Evolutionary conservation across 768 basidiomycete genomes (phyloP).

Genomic region (Boletellus emodensis): DNA sequence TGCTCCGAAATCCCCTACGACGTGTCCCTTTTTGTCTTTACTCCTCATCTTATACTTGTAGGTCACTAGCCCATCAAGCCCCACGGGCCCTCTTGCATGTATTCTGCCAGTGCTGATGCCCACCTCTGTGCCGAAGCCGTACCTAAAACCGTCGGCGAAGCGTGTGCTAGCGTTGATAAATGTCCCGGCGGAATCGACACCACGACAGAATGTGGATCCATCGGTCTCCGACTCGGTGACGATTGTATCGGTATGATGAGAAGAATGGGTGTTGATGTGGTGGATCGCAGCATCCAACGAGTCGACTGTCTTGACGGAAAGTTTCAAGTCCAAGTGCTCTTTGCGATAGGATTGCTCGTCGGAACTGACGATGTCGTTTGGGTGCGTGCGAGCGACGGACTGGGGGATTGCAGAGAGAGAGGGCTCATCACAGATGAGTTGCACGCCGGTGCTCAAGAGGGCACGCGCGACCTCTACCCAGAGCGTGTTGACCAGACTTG

Average conservation of each 20-base stretch:
- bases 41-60: slow-evolving; percentile 96
- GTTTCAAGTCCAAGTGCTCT: slow-evolving; percentile 82
- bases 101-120: slow-evolving; percentile 96
- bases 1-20: slow-evolving; percentile 81
- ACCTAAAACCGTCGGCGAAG: slow-evolving; percentile 95
- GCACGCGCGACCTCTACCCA: slow-evolving; percentile 81
- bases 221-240: slow-evolving; percentile 73
- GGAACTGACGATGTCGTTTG: slow-evolving; percentile 50
- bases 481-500: slow-evolving; percentile 59
- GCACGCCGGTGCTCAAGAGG: slow-evolving; percentile 65
- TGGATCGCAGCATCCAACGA: slow-evolving; percentile 71
- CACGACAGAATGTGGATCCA: slow-evolving; percentile 72
- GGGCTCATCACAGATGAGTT: slow-evolving; percentile 72
- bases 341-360: slow-evolving; percentile 68
- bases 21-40: slow-evolving; percentile 66
- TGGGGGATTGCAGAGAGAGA: slow-evolving; percentile 56
- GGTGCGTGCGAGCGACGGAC: slow-evolving; percentile 33
- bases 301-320: slow-evolving; percentile 75
- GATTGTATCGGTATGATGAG: slow-evolving; percentile 94
- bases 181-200: slow-evolving; percentile 88
- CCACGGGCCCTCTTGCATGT: slow-evolving; percentile 95
- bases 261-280: slow-evolving; percentile 91
- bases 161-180: slow-evolving; percentile 95
- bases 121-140: slow-evolving; percentile 97
- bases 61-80: slow-evolving; percentile 86